Conservation (phyloP, 148 eudicot genomes). For the Camellia granthamiana region DNA sequence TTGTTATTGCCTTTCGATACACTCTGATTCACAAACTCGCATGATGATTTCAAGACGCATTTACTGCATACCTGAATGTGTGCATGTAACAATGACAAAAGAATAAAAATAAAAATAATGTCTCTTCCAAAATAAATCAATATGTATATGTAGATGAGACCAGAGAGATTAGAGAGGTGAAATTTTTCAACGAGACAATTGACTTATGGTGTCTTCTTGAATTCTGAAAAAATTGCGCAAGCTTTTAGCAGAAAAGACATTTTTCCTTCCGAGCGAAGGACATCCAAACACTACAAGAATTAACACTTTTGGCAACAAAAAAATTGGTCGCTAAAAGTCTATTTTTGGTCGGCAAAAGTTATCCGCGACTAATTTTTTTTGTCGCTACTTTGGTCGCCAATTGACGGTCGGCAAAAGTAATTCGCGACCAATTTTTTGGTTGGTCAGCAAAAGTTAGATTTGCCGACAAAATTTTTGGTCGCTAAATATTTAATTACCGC, state of each 20-base stretch:
- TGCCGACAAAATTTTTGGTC: too few species aligned
- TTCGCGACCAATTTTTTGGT: too few species aligned
- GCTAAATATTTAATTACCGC: too few species aligned
- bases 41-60: constrained; percentile 51
- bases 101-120: neutral
- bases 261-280: constrained; percentile 55
- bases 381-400: too few species aligned
- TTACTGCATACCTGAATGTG: constrained; percentile 58
- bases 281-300: constrained; percentile 40
- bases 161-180: neutral
- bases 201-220: constrained; percentile 51
- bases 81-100: neutral
- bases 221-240: constrained; percentile 56
- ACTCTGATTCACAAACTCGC: constrained; percentile 55
- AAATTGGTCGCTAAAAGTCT: too few species aligned
- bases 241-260: constrained; percentile 55
- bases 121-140: neutral
- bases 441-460: too few species aligned
- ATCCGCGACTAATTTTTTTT: too few species aligned
- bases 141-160: neutral
- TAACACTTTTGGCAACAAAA: too few species aligned
- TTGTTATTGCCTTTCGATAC: constrained; percentile 30
- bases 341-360: too few species aligned
- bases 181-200: neutral
- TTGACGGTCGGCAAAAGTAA: too few species aligned